Conservation (phyloP, 176 grass and related monocot species). For the Stipa capillata region DNA sequence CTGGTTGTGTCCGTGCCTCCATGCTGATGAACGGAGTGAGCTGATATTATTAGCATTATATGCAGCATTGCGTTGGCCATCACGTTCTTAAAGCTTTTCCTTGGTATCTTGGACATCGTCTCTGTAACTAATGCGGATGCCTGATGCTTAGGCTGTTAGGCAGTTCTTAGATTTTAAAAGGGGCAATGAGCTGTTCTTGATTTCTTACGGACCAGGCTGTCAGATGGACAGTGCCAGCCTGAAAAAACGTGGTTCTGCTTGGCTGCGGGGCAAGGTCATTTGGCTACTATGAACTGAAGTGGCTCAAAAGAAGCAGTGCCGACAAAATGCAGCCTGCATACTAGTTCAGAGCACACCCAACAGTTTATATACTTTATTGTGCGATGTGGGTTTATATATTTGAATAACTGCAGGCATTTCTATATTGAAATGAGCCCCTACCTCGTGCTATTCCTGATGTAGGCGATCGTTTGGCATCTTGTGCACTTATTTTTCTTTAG, state of each 20-base stretch:
- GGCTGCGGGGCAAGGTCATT: neutral
- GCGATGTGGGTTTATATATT: neutral
- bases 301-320: neutral
- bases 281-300: constrained; percentile 8
- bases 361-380: too few species aligned
- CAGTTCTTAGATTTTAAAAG: neutral
- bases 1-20: neutral
- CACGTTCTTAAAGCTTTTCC: neutral
- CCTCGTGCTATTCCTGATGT: neutral
- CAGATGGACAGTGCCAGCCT: constrained; percentile 17
- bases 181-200: constrained; percentile 19
- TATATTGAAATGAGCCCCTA: neutral
- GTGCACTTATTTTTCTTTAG: neutral
- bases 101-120: neutral
- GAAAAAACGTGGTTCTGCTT: constrained; percentile 15
- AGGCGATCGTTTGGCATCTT: neutral
- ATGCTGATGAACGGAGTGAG: neutral
- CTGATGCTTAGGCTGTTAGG: neutral
- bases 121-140: constrained; percentile 10
- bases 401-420: neutral
- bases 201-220: constrained; percentile 23
- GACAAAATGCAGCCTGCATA: neutral
- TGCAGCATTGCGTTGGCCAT: constrained; percentile 23
- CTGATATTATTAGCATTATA: neutral
- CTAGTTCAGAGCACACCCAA: neutral